Percentiles rank a stretch among this genome's conserved stretches.
Evolutionary conservation across 306 rosid species (phyloP).

Genomic region (Corylus avellana): DNA sequence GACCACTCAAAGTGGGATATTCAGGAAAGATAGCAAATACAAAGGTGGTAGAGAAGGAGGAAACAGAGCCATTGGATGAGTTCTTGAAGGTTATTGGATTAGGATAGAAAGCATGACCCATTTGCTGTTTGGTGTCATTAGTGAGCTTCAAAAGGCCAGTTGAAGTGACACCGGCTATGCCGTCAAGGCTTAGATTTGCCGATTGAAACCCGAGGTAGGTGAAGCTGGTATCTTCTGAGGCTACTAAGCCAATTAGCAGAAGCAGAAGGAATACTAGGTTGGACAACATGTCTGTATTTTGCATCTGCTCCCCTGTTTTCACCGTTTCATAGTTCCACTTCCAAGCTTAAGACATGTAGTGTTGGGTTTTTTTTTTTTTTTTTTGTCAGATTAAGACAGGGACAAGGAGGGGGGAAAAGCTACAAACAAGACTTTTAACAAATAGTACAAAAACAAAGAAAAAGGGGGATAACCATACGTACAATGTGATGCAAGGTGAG

Average conservation of each 20-base stretch:
- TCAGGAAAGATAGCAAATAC: slow-evolving; percentile 54
- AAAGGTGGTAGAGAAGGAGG: slow-evolving; percentile 61
- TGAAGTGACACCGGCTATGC: slow-evolving; percentile 42
- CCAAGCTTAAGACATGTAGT: too few species aligned
- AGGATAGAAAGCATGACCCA: slow-evolving; percentile 60
- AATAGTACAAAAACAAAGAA: too few species aligned
- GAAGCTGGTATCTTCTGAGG: slow-evolving; percentile 38
- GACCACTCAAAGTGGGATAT: slow-evolving; percentile 44
- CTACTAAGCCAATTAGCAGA: not conserved
- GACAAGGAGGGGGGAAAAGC: too few species aligned
- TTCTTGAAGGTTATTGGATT: slow-evolving; percentile 48
- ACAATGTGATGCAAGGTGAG: too few species aligned
- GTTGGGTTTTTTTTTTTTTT: too few species aligned
- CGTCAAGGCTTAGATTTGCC: slow-evolving; percentile 43
- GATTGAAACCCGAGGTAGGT: slow-evolving; percentile 52
- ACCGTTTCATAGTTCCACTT: too few species aligned
- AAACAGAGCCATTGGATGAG: slow-evolving; percentile 26
- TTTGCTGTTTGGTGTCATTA: slow-evolving; percentile 39
- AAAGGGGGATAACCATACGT: too few species aligned
- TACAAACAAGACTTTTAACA: too few species aligned
- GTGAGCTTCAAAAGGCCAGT: slow-evolving; percentile 60
- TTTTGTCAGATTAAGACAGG: too few species aligned
- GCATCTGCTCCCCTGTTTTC: too few species aligned
- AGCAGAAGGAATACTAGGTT: too few species aligned
- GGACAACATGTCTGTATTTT: too few species aligned